phyloP scores from a whole-genome alignment of 805 yeast genomes.

The Myxozyma neotropica region DNA sequence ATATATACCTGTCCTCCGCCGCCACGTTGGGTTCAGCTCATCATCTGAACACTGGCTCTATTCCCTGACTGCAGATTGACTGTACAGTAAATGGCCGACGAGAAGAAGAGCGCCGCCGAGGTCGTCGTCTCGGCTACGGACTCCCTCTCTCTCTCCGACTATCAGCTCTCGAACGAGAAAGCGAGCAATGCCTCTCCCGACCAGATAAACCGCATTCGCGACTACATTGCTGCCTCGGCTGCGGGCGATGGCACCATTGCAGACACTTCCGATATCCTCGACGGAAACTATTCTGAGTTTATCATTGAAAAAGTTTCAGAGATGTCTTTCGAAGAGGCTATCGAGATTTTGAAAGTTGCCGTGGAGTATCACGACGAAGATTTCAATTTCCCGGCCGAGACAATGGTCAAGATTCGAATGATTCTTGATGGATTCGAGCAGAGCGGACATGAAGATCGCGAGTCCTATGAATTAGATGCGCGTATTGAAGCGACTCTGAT shows the following conservation, averaged over 20 bases:
- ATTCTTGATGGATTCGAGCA: conserved; percentile 5
- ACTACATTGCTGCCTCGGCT: conserved; percentile 1
- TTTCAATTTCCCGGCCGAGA: conserved; percentile 18
- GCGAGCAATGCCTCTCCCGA: not conserved
- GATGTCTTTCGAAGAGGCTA: conserved; percentile 44
- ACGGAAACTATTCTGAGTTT: conserved; percentile 6
- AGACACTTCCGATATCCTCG: conserved; percentile 6
- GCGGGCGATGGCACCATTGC: not conserved
- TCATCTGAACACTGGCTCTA: too few relatives aligned
- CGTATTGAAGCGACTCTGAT: conserved; percentile 22
- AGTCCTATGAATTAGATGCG: conserved; percentile 12
- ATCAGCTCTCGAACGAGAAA: not conserved
- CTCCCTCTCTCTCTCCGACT: not conserved
- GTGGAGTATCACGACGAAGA: conserved; percentile 14
- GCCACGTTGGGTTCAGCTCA: too few relatives aligned
- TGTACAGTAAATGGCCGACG: conserved; percentile 1
- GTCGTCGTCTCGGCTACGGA: not conserved
- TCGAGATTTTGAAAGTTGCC: conserved; percentile 33
- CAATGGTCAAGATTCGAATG: conserved; percentile 5
- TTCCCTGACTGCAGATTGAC: not conserved
- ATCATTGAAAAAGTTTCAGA: conserved; percentile 12
- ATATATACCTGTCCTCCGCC: too few relatives aligned
- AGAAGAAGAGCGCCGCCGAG: not conserved
- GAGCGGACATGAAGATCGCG: conserved; percentile 2
- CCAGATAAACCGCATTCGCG: not conserved